Percentiles rank a stretch among this genome's conserved stretches.
Evolutionary conservation across 2,329 filamentous ascomycete genomes (phyloP).

Genomic region (Didymella arachidicola): DNA sequence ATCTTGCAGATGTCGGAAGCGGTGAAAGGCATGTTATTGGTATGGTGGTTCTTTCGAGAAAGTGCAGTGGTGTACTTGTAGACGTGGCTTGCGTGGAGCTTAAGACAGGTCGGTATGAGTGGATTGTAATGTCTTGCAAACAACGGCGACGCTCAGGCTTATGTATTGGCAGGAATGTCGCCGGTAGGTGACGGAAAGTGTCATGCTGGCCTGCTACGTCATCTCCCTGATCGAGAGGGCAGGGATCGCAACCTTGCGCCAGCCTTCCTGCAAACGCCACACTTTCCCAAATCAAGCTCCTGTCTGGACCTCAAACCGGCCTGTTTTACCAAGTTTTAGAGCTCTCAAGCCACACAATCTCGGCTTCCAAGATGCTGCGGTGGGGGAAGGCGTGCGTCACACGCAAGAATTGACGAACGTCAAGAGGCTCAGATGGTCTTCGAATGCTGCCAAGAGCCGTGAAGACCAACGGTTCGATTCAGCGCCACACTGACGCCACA

Average conservation of each 20-base stretch:
- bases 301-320: constrained; percentile 2
- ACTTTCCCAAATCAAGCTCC: constrained; percentile 10
- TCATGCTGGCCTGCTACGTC: constrained; percentile 13
- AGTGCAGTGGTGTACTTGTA: no score
- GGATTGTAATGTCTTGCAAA: no score
- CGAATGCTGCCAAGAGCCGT: not conserved
- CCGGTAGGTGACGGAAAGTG: constrained; percentile 25
- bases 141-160: no score
- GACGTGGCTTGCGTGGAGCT: no score
- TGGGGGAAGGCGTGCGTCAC: constrained; percentile 11
- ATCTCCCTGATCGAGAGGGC: not conserved
- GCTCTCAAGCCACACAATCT: constrained; percentile 1
- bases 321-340: constrained; percentile 11
- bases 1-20: constrained; percentile 80
- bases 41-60: constrained; percentile 33
- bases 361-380: constrained; percentile 7
- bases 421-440: constrained; percentile 3
- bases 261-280: constrained; percentile 12
- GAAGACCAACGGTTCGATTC: not conserved
- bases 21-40: constrained; percentile 64
- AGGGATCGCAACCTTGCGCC: not conserved
- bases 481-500: constrained; percentile 16
- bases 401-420: constrained; percentile 2
- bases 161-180: constrained; percentile 26
- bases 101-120: no score